Percentiles rank a stretch among this genome's conserved stretches.
Conservation (phyloP, 1,284 basidiomycete species). For the Microstroma glucosiphilum region DNA sequence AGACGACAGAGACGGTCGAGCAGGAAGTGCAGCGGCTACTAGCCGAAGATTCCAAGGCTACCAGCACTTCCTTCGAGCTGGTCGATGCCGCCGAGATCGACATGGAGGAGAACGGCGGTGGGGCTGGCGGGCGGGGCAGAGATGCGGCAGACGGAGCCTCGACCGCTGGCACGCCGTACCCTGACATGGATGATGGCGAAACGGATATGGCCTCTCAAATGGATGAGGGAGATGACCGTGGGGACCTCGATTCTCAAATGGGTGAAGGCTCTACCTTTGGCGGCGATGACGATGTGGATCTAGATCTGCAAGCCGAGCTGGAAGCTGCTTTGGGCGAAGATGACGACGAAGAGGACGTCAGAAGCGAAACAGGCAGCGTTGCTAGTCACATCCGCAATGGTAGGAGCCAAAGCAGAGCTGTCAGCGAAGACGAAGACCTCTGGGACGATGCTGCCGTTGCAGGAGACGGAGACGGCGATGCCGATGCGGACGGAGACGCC, state of each 20-base stretch:
- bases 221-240: conserved; percentile 54
- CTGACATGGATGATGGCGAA: neutral
- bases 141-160: conserved; percentile 48
- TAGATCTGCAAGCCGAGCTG: conserved; percentile 52
- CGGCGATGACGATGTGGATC: conserved; percentile 59
- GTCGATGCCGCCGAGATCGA: conserved; percentile 41
- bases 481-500: conserved; percentile 12
- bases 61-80: conserved; percentile 57
- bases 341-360: conserved; percentile 59
- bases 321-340: conserved; percentile 53
- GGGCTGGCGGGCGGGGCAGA: conserved; percentile 11
- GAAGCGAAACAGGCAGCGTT: conserved; percentile 51
- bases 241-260: conserved; percentile 29
- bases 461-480: conserved; percentile 14
- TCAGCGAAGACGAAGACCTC: conserved; percentile 33
- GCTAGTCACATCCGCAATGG: neutral
- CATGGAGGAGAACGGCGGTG: conserved; percentile 21
- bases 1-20: conserved; percentile 95
- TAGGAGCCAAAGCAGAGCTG: conserved; percentile 20
- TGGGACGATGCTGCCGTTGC: conserved; percentile 34
- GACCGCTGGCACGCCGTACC: conserved; percentile 13
- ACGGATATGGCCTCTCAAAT: conserved; percentile 17
- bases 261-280: conserved; percentile 54
- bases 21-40: conserved; percentile 89
- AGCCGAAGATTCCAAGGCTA: conserved; percentile 74